Conservation (phyloP, 2,329 filamentous ascomycete species). For the Dryadomyces sulphureus region DNA sequence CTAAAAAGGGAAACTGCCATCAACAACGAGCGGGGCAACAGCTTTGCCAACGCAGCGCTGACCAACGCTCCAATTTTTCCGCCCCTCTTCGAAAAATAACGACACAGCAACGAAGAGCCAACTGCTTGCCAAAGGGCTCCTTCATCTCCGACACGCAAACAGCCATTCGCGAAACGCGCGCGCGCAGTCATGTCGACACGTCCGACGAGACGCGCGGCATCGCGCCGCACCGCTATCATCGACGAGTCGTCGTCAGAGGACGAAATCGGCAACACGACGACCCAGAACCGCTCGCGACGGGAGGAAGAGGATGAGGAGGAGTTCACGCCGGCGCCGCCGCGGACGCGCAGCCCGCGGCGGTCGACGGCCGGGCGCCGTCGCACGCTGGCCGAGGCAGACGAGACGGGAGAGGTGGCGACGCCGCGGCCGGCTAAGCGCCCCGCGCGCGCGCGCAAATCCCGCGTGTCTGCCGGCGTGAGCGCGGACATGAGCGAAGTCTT, state of each 20-base stretch:
- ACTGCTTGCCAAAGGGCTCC: no score
- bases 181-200: slow-evolving; percentile 23
- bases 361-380: slow-evolving; percentile 20
- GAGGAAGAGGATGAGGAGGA: slow-evolving; percentile 58
- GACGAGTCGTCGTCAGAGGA: slow-evolving; percentile 67
- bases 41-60: neutral
- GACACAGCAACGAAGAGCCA: no score
- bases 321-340: slow-evolving; percentile 65
- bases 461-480: slow-evolving; percentile 22
- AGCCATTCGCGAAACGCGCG: neutral
- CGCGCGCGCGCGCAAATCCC: slow-evolving; percentile 27
- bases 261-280: slow-evolving; percentile 41
- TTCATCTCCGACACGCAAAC: neutral
- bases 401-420: slow-evolving; percentile 19
- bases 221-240: slow-evolving; percentile 58
- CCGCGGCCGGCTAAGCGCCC: slow-evolving; percentile 13
- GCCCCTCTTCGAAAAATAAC: no score
- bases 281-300: slow-evolving; percentile 19
- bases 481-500: slow-evolving; percentile 47
- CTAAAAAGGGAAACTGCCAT: slow-evolving; percentile 10
- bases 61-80: neutral
- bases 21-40: slow-evolving; percentile 14
- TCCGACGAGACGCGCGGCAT: slow-evolving; percentile 29
- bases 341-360: slow-evolving; percentile 33
- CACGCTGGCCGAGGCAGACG: slow-evolving; percentile 21